Percentiles rank a stretch among this genome's conserved stretches.
Conservation (phyloP, 176 grass and related monocot species). For the Aegilops sharonensis region DNA sequence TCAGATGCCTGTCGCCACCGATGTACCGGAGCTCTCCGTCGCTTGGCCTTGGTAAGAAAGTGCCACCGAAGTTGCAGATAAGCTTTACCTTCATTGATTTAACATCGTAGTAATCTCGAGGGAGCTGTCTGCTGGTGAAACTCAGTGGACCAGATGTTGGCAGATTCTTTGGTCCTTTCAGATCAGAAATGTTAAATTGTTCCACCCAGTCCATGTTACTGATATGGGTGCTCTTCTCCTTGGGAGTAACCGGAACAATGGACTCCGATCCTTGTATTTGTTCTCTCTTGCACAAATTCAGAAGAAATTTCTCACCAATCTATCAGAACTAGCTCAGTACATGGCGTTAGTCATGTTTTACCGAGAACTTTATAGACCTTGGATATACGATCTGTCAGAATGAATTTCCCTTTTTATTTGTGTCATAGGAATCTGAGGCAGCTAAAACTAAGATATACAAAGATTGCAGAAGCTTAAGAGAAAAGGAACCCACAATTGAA, state of each 20-base stretch:
- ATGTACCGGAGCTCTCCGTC: slow-evolving; percentile 74
- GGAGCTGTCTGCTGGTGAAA: slow-evolving; percentile 13
- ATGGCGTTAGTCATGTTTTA: slow-evolving; percentile 17
- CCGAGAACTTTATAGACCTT: slow-evolving; percentile 15
- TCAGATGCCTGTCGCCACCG: slow-evolving; percentile 65
- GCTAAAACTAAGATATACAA: not conserved
- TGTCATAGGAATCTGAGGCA: not conserved
- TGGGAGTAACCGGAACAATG: no score
- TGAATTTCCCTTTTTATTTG: no score
- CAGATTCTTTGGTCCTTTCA: slow-evolving; percentile 7
- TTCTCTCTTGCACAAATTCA: slow-evolving; percentile 52
- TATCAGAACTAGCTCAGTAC: slow-evolving; percentile 48
- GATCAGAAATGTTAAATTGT: not conserved
- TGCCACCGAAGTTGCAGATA: slow-evolving; percentile 75
- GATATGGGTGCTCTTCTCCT: slow-evolving; percentile 11
- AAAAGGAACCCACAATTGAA: not conserved
- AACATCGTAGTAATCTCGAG: slow-evolving; percentile 17
- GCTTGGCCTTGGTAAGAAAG: slow-evolving; percentile 74
- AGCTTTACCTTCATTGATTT: slow-evolving; percentile 57
- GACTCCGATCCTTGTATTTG: not conserved
- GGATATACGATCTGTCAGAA: no score
- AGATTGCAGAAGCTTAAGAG: not conserved
- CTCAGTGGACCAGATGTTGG: slow-evolving; percentile 28
- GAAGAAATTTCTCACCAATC: slow-evolving; percentile 43
- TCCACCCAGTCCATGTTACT: slow-evolving; percentile 35